Evolutionary conservation across 2,329 filamentous ascomycete genomes (phyloP).

Genomic region (Apiospora sp.): DNA sequence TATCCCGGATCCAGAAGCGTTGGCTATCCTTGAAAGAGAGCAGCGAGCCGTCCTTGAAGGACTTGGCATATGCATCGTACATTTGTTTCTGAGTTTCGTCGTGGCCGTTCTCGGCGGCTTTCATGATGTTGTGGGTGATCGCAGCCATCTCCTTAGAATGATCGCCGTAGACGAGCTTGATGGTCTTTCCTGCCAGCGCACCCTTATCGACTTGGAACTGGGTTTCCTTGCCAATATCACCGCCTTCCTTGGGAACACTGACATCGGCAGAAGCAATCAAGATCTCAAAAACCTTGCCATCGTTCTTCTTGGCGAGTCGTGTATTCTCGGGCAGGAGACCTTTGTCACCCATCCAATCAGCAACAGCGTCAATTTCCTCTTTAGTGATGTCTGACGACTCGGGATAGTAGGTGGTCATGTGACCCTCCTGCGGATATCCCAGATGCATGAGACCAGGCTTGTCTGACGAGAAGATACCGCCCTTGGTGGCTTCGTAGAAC

Average conservation of each 20-base stretch:
- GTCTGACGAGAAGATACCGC: slow-evolving; percentile 75
- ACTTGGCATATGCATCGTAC: slow-evolving; percentile 70
- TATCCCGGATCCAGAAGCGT: slow-evolving; percentile 83
- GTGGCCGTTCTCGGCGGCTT: slow-evolving; percentile 72
- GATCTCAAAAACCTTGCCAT: slow-evolving; percentile 70
- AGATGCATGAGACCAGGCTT: slow-evolving; percentile 74
- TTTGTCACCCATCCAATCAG: slow-evolving; percentile 77
- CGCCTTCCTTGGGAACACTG: slow-evolving; percentile 65
- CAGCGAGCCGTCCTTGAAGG: slow-evolving; percentile 77
- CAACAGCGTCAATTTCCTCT: slow-evolving; percentile 75
- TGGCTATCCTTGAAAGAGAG: slow-evolving; percentile 83
- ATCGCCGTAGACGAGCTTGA: slow-evolving; percentile 79
- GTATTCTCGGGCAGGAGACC: slow-evolving; percentile 80
- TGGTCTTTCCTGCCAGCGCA: slow-evolving; percentile 68
- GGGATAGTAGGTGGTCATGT: slow-evolving; percentile 85
- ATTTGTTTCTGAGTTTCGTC: slow-evolving; percentile 77
- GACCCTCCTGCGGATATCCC: slow-evolving; percentile 76
- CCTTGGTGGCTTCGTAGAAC: slow-evolving; percentile 72
- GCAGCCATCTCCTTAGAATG: slow-evolving; percentile 74
- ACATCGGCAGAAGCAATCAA: slow-evolving; percentile 75
- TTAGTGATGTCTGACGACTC: slow-evolving; percentile 78
- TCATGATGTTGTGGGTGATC: slow-evolving; percentile 71
- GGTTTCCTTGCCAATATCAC: slow-evolving; percentile 73
- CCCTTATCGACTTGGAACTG: slow-evolving; percentile 68
- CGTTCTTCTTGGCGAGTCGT: slow-evolving; percentile 70